Percentiles rank a stretch among this genome's conserved stretches.
Evolutionary conservation across 1,284 basidiomycete species (phyloP).

Genomic region (Cerrena zonata): DNA sequence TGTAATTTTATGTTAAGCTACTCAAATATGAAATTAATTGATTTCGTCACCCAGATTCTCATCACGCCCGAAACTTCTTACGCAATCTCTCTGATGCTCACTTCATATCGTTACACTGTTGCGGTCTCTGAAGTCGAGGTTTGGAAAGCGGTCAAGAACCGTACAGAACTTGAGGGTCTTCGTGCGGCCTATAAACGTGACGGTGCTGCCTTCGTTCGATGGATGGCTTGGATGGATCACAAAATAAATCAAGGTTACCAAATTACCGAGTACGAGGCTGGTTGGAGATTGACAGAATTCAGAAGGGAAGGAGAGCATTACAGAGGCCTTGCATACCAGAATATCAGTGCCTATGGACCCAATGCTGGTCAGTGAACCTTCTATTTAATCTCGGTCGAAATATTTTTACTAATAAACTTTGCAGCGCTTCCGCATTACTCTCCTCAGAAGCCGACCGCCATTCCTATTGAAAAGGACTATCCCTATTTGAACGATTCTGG

Average conservation of each 20-base stretch:
- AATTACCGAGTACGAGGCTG: constrained; percentile 89
- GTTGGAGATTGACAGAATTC: constrained; percentile 76
- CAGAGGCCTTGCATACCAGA: constrained; percentile 88
- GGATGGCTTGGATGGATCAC: constrained; percentile 83
- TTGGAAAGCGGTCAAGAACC: constrained; percentile 86
- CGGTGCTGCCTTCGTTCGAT: constrained; percentile 78
- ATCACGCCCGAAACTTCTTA: constrained; percentile 69
- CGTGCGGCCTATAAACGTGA: constrained; percentile 84
- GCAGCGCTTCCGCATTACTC: constrained; percentile 89
- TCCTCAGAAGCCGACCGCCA: constrained; percentile 67
- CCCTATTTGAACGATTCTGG: constrained; percentile 93
- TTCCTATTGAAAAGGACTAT: constrained; percentile 68
- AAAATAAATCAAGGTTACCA: constrained; percentile 71
- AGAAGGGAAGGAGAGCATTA: constrained; percentile 71
- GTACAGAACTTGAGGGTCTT: constrained; percentile 78
- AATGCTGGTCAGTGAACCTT: constrained; percentile 57
- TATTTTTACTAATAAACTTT: constrained; percentile 3
- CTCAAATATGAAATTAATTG: too few relatives aligned
- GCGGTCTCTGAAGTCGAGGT: constrained; percentile 65
- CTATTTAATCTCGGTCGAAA: not conserved
- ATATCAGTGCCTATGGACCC: constrained; percentile 85
- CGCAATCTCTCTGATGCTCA: constrained; percentile 75
- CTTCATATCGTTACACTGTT: constrained; percentile 70
- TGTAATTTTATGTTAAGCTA: too few relatives aligned
- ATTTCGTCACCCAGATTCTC: constrained; percentile 58